These are phyloP conservation scores for Immersiporthe knoxdaviesiana DNA, from an alignment of 2,329 filamentous ascomycete species.

Conservation along the genomic window DNA sequence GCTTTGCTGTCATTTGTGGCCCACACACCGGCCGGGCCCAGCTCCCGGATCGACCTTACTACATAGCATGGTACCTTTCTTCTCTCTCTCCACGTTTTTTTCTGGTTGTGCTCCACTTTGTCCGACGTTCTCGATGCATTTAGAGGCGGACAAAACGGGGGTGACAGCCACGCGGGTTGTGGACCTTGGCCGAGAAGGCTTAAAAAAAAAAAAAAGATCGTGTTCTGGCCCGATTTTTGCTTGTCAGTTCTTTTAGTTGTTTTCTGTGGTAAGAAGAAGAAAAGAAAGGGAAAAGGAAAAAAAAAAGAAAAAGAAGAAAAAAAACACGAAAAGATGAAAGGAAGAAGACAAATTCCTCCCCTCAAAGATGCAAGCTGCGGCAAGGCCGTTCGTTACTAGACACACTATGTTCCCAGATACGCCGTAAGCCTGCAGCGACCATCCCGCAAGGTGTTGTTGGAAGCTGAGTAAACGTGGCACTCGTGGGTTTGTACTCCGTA, in stretches of 20 bases:
- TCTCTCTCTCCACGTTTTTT: neutral
- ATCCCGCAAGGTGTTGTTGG: neutral
- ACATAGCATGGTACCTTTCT: too few relatives aligned
- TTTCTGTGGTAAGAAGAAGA: neutral
- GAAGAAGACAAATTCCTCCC: neutral
- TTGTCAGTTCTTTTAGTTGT: too few relatives aligned
- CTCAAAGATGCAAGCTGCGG: neutral
- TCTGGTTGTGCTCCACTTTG: constrained; percentile 1
- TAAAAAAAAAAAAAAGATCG: too few relatives aligned
- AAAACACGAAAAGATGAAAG: neutral
- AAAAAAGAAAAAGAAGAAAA: too few relatives aligned
- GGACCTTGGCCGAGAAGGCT: neutral
- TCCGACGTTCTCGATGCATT: neutral
- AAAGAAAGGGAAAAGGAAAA: neutral
- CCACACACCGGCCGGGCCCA: neutral
- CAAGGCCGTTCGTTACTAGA: neutral
- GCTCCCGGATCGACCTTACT: constrained; percentile 3
- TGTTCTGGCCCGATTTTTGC: neutral
- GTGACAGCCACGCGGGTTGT: constrained; percentile 3
- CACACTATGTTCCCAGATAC: neutral
- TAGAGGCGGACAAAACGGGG: neutral
- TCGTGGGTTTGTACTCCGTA: too few relatives aligned
- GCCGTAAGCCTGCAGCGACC: too few relatives aligned
- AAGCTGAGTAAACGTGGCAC: too few relatives aligned
- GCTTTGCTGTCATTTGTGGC: neutral